Base-by-base conservation (phyloP, 345 rosid species). In the Adansonia digitata region DNA sequence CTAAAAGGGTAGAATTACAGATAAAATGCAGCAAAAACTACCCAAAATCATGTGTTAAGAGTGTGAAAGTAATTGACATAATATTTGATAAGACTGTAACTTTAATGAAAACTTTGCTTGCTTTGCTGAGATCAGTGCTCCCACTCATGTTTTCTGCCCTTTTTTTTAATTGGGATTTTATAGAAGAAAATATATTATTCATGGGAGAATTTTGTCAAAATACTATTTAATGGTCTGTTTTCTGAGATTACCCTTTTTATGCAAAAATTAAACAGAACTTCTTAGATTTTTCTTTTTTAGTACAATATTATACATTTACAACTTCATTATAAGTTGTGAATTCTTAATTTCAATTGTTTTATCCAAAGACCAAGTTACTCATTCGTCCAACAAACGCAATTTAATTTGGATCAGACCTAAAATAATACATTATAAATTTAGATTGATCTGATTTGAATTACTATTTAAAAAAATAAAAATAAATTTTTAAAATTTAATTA, bases 61-160 rank as follows among this genome's bases (percentile, higher is more conserved):
- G n/a, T n/a, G n/a, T n/a, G n/a, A n/a, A n/a, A n/a, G n/a, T n/a
- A n/a, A n/a, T n/a, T n/a, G n/a, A n/a, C n/a, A n/a, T n/a, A n/a
- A n/a, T 17, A 49, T 49, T 17, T 59, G 64, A 59, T 59, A 59
- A 29, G n/a, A 59, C 64, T 27, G 7, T n/a, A 59, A n/a, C n/a
- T n/a, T 59, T 29, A 29, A 29, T 27, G 63, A n/a, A 27, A 49
- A 2, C 35, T 13, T 13, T 5, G 17, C 35, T 27, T 59, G 39
- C 35, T 59, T 59, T 59, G 37, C n/a, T 27, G 64, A 59, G 64
- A 59, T 59, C 64, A 59, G 27, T 59, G 64, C 29, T 39, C 64
- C 64, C 39, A 27, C 64, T 59, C 1, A n/a, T n/a, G n/a, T n/a
- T n/a, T 2, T 56, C 24, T 56, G 2, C 12, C 26, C 5, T 55